phyloP scores from a whole-genome alignment of 73 alveolate genomes.

The Strombidium stylifer region DNA sequence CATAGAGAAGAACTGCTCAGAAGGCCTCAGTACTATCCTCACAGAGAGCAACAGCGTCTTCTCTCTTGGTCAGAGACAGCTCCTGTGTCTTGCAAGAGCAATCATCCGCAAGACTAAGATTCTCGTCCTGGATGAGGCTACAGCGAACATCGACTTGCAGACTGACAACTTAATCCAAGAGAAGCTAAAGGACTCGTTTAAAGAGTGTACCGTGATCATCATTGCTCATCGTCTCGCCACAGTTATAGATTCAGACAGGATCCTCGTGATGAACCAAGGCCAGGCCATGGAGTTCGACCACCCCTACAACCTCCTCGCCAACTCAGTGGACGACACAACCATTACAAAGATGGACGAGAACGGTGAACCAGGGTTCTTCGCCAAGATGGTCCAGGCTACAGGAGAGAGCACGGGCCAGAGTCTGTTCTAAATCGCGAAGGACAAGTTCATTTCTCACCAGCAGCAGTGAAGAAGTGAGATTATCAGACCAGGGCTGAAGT shows the following conservation, averaged over 20 bases:
- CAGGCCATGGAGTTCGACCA: conserved; percentile 44
- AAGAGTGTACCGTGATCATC: conserved; percentile 17
- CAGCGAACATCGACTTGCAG: conserved; percentile 7
- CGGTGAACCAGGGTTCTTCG: conserved; percentile 59
- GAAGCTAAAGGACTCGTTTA: not conserved
- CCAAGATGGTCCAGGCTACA: too few species aligned
- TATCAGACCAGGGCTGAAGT: too few species aligned
- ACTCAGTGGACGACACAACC: not conserved
- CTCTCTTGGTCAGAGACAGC: conserved; percentile 37
- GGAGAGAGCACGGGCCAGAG: not conserved
- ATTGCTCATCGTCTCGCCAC: conserved; percentile 74
- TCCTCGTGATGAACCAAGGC: conserved; percentile 63
- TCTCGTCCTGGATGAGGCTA: conserved; percentile 28
- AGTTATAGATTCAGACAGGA: conserved; percentile 62
- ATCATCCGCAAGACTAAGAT: not conserved
- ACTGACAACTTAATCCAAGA: conserved; percentile 11
- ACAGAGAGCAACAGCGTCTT: not conserved
- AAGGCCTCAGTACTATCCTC: not conserved
- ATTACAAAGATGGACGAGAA: too few species aligned
- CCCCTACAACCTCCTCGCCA: conserved; percentile 3
- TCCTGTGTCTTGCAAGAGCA: conserved; percentile 42
- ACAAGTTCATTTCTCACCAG: too few species aligned
- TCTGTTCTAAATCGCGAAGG: not conserved
- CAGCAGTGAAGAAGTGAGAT: too few species aligned
- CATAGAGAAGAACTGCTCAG: too few species aligned